Conservation (phyloP, 106 monocot genomes). For the Dioscorea zingiberensis region DNA sequence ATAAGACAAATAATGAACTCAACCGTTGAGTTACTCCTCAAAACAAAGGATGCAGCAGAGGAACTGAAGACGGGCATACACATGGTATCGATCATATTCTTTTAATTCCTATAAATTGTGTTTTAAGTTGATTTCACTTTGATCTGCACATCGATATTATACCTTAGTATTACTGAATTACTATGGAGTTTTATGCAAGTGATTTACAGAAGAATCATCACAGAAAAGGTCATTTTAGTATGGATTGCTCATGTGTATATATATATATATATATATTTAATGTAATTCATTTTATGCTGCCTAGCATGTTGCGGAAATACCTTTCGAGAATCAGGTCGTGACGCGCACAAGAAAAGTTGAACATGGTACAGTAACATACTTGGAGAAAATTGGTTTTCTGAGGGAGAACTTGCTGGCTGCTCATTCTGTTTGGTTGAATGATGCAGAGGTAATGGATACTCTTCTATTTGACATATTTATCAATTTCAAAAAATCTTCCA, state of each 20-base stretch:
- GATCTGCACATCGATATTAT: too few species aligned
- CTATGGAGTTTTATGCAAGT: too few species aligned
- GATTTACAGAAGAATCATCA: too few species aligned
- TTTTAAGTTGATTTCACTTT: neutral
- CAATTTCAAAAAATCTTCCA: too few species aligned
- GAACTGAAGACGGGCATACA: conserved; percentile 86
- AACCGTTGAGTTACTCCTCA: conserved; percentile 54
- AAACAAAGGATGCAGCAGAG: conserved; percentile 61
- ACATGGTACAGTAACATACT: conserved; percentile 84
- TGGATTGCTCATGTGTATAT: too few species aligned
- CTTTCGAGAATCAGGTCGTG: conserved; percentile 73
- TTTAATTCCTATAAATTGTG: neutral
- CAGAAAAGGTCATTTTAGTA: too few species aligned
- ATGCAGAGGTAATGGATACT: conserved; percentile 55
- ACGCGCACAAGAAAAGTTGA: conserved; percentile 41
- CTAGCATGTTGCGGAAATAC: conserved; percentile 90
- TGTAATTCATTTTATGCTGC: neutral
- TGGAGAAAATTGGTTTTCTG: conserved; percentile 77
- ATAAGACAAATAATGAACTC: conserved; percentile 96
- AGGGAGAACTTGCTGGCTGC: conserved; percentile 77
- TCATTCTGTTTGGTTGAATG: conserved; percentile 84
- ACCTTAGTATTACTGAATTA: too few species aligned
- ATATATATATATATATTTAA: too few species aligned
- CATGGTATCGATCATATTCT: conserved; percentile 47
- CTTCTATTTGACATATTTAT: too few species aligned